Percentiles rank a stretch among this genome's conserved stretches.
These are phyloP conservation scores for Tylopilus rubrobrunneus DNA, from an alignment of 768 basidiomycete species.

Conservation along the genomic window DNA sequence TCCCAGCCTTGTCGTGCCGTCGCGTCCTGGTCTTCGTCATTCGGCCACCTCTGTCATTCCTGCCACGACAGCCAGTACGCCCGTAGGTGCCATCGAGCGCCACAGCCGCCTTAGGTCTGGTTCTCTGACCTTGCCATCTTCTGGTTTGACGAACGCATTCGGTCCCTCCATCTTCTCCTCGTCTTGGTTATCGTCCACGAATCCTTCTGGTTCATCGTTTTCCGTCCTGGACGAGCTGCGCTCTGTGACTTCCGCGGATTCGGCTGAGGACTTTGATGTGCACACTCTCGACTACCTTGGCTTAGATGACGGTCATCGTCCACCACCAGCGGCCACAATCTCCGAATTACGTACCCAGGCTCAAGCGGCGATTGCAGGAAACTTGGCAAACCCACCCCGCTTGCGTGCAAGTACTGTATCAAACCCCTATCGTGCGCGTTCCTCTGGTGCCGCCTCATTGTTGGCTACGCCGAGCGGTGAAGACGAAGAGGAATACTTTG, in stretches of 20 bases:
- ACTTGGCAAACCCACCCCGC: conserved; percentile 74
- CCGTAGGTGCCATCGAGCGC: conserved; percentile 45
- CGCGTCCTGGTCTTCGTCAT: conserved; percentile 70
- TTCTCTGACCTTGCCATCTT: conserved; percentile 81
- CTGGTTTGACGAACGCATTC: conserved; percentile 76
- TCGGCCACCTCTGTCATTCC: conserved; percentile 62
- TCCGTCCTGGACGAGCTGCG: conserved; percentile 76
- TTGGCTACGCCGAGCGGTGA: conserved; percentile 59
- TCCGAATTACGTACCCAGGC: conserved; percentile 86
- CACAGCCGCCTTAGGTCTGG: conserved; percentile 89
- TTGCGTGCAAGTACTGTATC: conserved; percentile 90
- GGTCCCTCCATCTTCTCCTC: conserved; percentile 88
- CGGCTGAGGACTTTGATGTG: conserved; percentile 83
- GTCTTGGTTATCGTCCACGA: conserved; percentile 74
- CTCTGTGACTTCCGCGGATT: conserved; percentile 75
- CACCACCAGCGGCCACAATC: conserved; percentile 80
- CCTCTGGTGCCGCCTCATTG: conserved; percentile 56
- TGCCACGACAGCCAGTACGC: conserved; percentile 40
- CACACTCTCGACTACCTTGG: conserved; percentile 97
- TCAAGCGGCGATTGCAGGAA: conserved; percentile 85
- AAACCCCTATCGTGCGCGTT: conserved; percentile 77
- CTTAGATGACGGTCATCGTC: conserved; percentile 74
- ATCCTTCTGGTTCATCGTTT: conserved; percentile 52
- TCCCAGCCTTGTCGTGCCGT: conserved; percentile 41
- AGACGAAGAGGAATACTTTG: conserved; percentile 76